phyloP scores from a whole-genome alignment of 208 protist genomes.

The Leishmania gerbilli region DNA sequence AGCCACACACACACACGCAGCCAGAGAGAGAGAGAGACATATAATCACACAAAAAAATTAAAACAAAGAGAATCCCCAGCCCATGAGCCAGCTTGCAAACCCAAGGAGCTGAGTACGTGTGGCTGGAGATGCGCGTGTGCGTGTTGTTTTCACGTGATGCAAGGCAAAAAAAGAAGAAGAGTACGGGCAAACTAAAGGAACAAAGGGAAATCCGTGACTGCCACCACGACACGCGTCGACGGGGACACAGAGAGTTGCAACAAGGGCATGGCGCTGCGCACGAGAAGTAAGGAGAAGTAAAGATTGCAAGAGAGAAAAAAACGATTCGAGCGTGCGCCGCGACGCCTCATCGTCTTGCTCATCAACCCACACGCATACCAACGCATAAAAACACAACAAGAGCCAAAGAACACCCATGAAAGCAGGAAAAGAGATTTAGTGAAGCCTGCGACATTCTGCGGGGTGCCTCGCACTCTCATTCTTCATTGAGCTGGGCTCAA shows the following conservation, averaged over 20 bases:
- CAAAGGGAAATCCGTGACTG: neutral
- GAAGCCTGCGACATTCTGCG: neutral
- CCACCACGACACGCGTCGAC: neutral
- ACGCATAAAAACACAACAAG: neutral
- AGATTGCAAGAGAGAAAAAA: too few relatives aligned
- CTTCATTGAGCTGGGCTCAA: neutral
- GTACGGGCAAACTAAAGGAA: neutral
- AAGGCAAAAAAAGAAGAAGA: neutral
- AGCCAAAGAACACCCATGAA: neutral
- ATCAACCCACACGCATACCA: neutral
- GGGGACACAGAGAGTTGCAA: too few relatives aligned
- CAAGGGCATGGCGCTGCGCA: neutral
- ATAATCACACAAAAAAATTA: neutral
- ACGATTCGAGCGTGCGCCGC: neutral
- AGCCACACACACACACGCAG: neutral
- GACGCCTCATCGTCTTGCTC: neutral
- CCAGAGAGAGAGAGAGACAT: neutral
- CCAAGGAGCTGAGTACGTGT: slow-evolving; percentile 6
- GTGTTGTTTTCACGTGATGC: neutral
- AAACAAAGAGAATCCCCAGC: neutral
- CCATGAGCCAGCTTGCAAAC: slow-evolving; percentile 23
- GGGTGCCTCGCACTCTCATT: neutral
- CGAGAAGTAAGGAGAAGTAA: too few relatives aligned
- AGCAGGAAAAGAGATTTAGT: neutral
- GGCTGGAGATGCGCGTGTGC: neutral